Conservation (phyloP, 352 stramenopile species). For the Globisporangium cederbergense region DNA sequence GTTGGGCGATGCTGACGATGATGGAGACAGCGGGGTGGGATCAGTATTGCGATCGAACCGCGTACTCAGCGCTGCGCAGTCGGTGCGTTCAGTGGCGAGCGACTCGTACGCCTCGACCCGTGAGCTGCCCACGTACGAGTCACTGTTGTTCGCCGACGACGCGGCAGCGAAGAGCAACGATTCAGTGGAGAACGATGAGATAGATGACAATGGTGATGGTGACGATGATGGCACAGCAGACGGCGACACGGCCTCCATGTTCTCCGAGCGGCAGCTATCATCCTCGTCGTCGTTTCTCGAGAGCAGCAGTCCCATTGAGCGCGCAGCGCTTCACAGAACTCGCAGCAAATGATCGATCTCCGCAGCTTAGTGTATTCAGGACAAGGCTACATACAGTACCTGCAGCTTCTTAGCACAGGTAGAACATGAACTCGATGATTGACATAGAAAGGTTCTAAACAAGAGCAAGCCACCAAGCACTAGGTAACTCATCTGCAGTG, state of each 20-base stretch:
- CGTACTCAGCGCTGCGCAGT: slow-evolving; percentile 7
- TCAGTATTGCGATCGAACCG: neutral
- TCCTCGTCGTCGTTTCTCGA: neutral
- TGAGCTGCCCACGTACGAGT: slow-evolving; percentile 17
- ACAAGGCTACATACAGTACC: neutral
- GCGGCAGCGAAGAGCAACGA: neutral
- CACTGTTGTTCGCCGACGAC: slow-evolving; percentile 16
- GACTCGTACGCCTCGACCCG: slow-evolving; percentile 33
- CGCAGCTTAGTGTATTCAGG: too few species aligned
- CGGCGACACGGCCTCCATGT: neutral
- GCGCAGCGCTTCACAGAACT: neutral
- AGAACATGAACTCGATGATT: neutral
- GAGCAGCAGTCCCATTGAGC: neutral
- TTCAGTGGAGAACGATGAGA: slow-evolving; percentile 20
- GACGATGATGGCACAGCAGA: slow-evolving; percentile 12
- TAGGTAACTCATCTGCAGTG: neutral
- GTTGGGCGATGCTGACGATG: neutral
- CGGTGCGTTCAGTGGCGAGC: slow-evolving; percentile 12
- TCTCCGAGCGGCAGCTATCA: neutral
- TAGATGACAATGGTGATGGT: slow-evolving; percentile 21
- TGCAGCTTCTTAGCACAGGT: neutral
- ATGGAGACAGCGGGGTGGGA: neutral
- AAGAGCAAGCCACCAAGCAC: neutral
- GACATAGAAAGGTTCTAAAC: too few species aligned
- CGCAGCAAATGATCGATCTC: neutral